These are phyloP conservation scores for Pneumocystis canis DNA, from an alignment of 1,139 yeast species.

Conservation along the genomic window DNA sequence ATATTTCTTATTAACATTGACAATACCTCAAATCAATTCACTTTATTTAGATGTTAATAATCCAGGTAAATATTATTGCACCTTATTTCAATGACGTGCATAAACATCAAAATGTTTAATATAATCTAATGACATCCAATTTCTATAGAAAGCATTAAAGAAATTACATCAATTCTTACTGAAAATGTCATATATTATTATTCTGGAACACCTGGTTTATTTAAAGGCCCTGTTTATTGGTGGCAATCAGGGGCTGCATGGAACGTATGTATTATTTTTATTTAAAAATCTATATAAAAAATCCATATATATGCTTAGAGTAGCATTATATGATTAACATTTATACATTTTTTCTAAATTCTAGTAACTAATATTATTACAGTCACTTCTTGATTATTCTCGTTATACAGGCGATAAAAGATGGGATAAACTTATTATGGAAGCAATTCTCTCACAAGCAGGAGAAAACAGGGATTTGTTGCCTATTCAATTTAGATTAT, in stretches of 20 bases:
- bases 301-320: not conserved
- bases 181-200: not conserved
- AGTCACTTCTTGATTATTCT: conserved; percentile 50
- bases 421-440: conserved; percentile 38
- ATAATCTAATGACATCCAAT: not conserved
- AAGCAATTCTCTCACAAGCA: conserved; percentile 48
- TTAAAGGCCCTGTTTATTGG: conserved; percentile 70
- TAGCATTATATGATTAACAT: not conserved
- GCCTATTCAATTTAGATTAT: conserved; percentile 58
- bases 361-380: not conserved
- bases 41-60: not conserved
- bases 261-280: conserved; percentile 17
- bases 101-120: not conserved
- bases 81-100: not conserved
- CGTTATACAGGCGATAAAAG: conserved; percentile 49
- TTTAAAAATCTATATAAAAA: not conserved
- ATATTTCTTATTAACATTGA: not conserved
- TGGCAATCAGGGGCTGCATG: conserved; percentile 90
- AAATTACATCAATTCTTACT: not conserved
- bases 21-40: not conserved
- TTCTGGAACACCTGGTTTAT: conserved; percentile 48
- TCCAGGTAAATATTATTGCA: not conserved
- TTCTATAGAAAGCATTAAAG: not conserved
- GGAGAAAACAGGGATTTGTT: conserved; percentile 57
- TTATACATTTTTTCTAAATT: not conserved